Base-by-base conservation (phyloP, 23 red algal species). In the Gracilaria caudata region DNA sequence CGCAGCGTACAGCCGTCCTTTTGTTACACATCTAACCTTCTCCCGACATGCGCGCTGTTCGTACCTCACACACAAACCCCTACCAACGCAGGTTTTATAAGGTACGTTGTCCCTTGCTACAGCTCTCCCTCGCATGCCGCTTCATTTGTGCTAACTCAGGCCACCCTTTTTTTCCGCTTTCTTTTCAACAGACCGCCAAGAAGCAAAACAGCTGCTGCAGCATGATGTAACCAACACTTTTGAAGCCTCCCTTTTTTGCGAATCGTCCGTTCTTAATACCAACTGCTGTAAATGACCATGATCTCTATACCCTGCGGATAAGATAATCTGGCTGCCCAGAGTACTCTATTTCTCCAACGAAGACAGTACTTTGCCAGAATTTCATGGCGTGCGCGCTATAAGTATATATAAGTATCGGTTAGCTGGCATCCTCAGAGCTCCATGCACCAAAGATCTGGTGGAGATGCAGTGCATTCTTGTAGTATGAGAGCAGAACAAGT, bases 121-220 rank as follows among this genome's bases (percentile, higher is more conserved):
- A 41, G 9, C 33, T 41, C 37, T 26, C 4, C 19, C 5, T 68
- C 61, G 34, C 17, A 7, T 68, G 7, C 7, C 34, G 26, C 7
- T 30, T 37, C 4, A 16, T 41, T 41, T n/a, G 40, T 1, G 8
- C 4, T 49, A 77, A 7, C 73, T 77, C 73, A 49, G 7, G 20
- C 39, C 11, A 33, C 51, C 7, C 2, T 35, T 1, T 55, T 8
- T 45, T 53, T 4, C 24, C 26, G 36, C 61, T 39, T 80, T 8
- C n/a, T 60, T 33, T 0, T 38, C 11, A 77, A 47, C 66, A 92
- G 90, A 85, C 80, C 17, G 90, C 90, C 36, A 93, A 93, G 75
- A 93, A 86, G 72, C 90, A 93, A 71, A 93, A 93, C 90, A 79
- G 74, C 30, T 93, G 90, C 65, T 93, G 90, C 49, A 78, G 68